Evolutionary conservation across 129 eudicot species (phyloP).

Genomic region (Ambrosia artemisiifolia): DNA sequence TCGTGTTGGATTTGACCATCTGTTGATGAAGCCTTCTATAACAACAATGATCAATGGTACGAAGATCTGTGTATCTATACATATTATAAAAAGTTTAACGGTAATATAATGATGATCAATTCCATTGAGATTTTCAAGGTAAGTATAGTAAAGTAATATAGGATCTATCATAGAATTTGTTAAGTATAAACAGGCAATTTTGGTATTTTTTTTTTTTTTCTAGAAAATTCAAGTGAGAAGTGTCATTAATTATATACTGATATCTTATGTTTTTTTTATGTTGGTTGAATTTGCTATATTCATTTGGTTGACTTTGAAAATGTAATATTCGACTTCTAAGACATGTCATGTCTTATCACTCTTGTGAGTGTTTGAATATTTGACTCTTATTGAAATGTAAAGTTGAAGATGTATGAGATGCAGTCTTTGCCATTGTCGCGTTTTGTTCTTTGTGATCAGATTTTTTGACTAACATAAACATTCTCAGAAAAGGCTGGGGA

Average conservation of each 20-base stretch:
- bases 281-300: not conserved
- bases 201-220: not conserved
- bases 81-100: not conserved
- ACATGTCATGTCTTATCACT: not conserved
- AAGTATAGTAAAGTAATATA: slow-evolving; percentile 1
- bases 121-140: not conserved
- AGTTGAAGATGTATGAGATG: not conserved
- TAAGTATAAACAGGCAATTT: not conserved
- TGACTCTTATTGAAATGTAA: not conserved
- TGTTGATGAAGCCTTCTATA: not conserved
- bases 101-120: slow-evolving; percentile 1
- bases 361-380: not conserved
- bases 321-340: not conserved
- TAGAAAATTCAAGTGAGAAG: not conserved
- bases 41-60: slow-evolving; percentile 5
- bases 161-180: slow-evolving; percentile 4
- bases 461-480: slow-evolving; percentile 10
- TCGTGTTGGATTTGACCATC: slow-evolving; percentile 9
- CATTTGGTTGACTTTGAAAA: not conserved
- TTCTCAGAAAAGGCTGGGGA: slow-evolving; percentile 46
- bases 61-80: slow-evolving; percentile 17
- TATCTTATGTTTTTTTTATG: not conserved
- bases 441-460: not conserved
- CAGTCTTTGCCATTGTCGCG: not conserved
- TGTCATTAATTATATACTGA: not conserved